These are phyloP conservation scores for Hypericum androsaemum DNA, from an alignment of 345 rosid genomes.

Conservation along the genomic window DNA sequence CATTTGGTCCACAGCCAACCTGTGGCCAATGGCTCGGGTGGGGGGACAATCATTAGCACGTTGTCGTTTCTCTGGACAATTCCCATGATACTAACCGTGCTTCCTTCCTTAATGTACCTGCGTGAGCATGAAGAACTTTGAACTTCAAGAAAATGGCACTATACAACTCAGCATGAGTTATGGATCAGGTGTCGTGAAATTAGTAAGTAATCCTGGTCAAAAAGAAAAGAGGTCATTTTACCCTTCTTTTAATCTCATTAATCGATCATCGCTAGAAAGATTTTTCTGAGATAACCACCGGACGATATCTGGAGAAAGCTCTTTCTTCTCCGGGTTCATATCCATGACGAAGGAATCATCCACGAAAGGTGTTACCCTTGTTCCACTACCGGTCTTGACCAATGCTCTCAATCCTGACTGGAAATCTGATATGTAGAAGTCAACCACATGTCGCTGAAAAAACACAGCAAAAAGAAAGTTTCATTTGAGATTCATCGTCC, in stretches of 20 bases:
- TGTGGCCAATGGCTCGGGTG: constrained; percentile 19
- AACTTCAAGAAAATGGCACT: no score
- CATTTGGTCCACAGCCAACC: constrained; percentile 88
- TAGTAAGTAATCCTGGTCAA: background rate
- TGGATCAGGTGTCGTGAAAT: no score
- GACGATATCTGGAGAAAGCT: background rate
- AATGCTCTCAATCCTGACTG: background rate
- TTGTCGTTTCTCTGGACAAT: background rate
- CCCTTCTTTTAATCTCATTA: background rate
- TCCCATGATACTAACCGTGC: background rate
- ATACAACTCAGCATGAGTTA: no score
- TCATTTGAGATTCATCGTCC: no score
- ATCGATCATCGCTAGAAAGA: background rate
- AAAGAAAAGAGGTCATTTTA: background rate
- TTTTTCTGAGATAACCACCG: background rate
- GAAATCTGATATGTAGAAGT: background rate
- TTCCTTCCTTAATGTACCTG: background rate
- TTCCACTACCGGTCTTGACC: background rate
- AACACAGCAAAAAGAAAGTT: background rate
- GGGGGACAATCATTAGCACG: background rate
- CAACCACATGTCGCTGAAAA: background rate
- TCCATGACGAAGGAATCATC: background rate
- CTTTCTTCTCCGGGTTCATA: background rate
- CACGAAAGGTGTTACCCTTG: background rate
- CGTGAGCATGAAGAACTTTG: background rate